Evolutionary conservation across 495 filamentous ascomycete species (phyloP).

Genomic region (Xylaria acuta): DNA sequence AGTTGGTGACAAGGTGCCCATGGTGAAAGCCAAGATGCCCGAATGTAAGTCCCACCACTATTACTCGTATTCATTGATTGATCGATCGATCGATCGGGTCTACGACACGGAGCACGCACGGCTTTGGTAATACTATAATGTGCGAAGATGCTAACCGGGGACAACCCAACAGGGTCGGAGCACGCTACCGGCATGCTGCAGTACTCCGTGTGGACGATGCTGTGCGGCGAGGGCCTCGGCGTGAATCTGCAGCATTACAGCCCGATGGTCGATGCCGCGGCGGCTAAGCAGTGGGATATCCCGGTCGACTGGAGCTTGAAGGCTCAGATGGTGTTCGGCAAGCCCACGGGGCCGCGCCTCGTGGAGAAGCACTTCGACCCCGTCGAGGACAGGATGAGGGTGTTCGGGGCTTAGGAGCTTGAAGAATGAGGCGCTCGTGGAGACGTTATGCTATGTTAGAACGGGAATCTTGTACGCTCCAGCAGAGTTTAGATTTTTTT

Average conservation of each 20-base stretch:
- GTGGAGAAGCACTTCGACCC: conserved; percentile 50
- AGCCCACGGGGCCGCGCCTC: conserved; percentile 34
- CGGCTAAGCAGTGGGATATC: conserved; percentile 53
- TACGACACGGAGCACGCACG: no score
- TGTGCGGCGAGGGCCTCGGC: conserved; percentile 64
- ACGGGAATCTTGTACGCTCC: no score
- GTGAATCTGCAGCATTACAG: conserved; percentile 66
- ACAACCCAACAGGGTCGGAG: conserved; percentile 43
- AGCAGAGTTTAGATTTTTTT: no score
- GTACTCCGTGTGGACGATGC: conserved; percentile 58
- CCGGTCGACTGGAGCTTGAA: conserved; percentile 54
- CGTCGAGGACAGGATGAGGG: conserved; percentile 47
- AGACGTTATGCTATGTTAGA: no score
- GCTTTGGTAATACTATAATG: no score
- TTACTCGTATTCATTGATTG: no score
- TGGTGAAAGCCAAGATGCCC: conserved; percentile 9
- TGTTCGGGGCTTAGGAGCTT: neutral
- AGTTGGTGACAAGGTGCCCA: neutral
- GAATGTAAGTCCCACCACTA: conserved; percentile 21
- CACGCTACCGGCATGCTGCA: conserved; percentile 64
- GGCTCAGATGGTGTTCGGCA: conserved; percentile 55
- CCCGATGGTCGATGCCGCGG: conserved; percentile 53
- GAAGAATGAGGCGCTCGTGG: no score
- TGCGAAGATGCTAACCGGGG: neutral
- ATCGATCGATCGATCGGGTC: no score